Conservation (phyloP, 352 stramenopile species). For the Phytophthora podocarpi region DNA sequence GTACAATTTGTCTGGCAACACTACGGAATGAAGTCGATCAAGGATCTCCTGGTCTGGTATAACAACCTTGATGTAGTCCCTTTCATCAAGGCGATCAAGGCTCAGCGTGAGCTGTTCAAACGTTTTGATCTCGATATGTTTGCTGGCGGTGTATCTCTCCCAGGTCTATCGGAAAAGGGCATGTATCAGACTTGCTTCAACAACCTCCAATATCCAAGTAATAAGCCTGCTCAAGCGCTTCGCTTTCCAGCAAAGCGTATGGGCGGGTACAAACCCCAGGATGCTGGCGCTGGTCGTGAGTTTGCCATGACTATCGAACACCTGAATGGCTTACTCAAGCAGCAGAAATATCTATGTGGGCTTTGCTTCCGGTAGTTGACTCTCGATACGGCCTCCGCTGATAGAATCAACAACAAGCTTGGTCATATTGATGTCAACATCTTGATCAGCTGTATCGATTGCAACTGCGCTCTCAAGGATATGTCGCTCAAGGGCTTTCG, state of each 20-base stretch:
- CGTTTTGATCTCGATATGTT: constrained; percentile 38
- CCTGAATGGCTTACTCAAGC: constrained; percentile 18
- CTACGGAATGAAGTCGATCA: constrained; percentile 39
- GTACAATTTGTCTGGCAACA: constrained; percentile 37
- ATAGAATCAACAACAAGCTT: constrained; percentile 19
- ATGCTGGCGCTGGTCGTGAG: constrained; percentile 17
- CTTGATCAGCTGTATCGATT: neutral
- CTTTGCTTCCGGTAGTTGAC: constrained; percentile 27
- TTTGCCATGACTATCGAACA: constrained; percentile 28
- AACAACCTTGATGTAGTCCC: constrained; percentile 33
- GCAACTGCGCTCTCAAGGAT: too few species aligned
- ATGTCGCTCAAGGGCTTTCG: neutral
- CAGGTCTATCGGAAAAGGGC: too few species aligned
- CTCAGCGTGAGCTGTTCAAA: constrained; percentile 23
- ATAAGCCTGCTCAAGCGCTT: constrained; percentile 16
- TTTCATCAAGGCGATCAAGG: constrained; percentile 22
- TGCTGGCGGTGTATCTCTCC: constrained; percentile 23
- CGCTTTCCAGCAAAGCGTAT: constrained; percentile 17
- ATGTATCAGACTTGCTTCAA: too few species aligned
- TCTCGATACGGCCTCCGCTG: constrained; percentile 26
- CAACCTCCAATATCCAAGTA: too few species aligned
- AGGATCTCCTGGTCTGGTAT: constrained; percentile 33
- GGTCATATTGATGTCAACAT: constrained; percentile 7
- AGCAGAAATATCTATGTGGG: constrained; percentile 31
- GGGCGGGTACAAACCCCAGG: constrained; percentile 28